Percentiles rank a stretch among this genome's conserved stretches.
These are phyloP conservation scores for Trifolium dubium DNA, from an alignment of 306 rosid species.

Conservation along the genomic window DNA sequence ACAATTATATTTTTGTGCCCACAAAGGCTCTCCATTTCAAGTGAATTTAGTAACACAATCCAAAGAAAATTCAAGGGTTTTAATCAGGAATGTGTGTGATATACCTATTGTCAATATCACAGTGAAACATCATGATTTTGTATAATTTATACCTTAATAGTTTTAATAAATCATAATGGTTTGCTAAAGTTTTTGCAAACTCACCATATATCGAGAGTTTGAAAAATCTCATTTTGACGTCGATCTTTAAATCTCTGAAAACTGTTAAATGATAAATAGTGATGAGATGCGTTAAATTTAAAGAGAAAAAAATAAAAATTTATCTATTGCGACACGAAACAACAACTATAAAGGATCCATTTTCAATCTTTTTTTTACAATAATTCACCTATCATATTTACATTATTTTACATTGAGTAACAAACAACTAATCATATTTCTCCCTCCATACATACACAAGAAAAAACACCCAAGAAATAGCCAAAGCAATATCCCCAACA, in stretches of 20 bases:
- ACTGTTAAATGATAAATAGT: too few relatives aligned
- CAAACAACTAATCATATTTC: slow-evolving; percentile 69
- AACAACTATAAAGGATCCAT: not conserved
- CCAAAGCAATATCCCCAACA: slow-evolving; percentile 76
- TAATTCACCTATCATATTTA: not conserved
- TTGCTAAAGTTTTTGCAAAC: too few relatives aligned
- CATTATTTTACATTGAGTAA: not conserved
- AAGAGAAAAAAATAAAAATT: too few relatives aligned
- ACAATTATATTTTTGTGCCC: not conserved
- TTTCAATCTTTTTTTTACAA: not conserved
- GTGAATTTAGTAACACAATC: not conserved
- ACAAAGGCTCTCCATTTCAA: not conserved
- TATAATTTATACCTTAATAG: too few relatives aligned
- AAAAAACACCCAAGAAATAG: slow-evolving; percentile 76
- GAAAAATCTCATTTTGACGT: too few relatives aligned
- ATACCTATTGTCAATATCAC: too few relatives aligned
- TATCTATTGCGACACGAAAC: not conserved
- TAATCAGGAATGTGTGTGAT: too few relatives aligned
- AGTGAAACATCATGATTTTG: too few relatives aligned
- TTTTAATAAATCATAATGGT: too few relatives aligned
- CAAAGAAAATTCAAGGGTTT: not conserved
- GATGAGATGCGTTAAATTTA: too few relatives aligned
- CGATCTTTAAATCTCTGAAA: too few relatives aligned
- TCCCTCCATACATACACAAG: slow-evolving; percentile 84
- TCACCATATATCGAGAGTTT: too few relatives aligned